Evolutionary conservation across 2,329 filamentous ascomycete genomes (phyloP), one percentile per base, ranked within the genome.

Genomic region (Hypoxylon sp.): DNA sequence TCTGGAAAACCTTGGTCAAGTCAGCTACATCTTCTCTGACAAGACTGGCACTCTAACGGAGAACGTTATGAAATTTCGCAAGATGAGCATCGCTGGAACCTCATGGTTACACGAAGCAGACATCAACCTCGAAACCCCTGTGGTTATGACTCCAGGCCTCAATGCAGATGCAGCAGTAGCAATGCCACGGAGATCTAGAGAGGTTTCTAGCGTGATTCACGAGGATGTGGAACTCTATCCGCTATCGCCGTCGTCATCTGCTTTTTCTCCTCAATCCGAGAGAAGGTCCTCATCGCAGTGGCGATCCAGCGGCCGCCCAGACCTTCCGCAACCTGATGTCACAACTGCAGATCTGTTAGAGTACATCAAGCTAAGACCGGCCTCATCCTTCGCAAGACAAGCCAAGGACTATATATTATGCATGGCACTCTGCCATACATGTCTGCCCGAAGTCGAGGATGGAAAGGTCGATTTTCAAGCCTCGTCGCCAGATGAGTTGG

Each of bases 31-130:
- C 13, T 96, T 97, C 63, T 95, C 91, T 0, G 92, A 97, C 70
- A 97, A 97, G 74, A 97, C 92, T 0, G 92, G 92, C 1, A 97
- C 92, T 0, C 75, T 97, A 60, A 97, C 92, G 1, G 91, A 97
- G 63, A 97, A 97, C 61, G 80, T 91, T 7, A 97, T 97, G 93
- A 90, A 91, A 56, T 97, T 97, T 67, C 87, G 92, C 31, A 96
- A 95, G 68, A 81, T 97, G 71, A 96, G 89, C 62, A 86, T 97
- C 21, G 91, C 90, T 2, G 92, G 92, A 5, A 91, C 89, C 0
- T 88, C 91, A 1, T 96, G 92, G 91, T 75, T 94, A 21, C 92
- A 96, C 61, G 88, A 94, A 64, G 78, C 80, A 54, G 90, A 95
- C 66, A 71, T 92, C 2, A 47, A 58, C 11, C 19, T 57, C 11